phyloP scores from a whole-genome alignment of 139 green algal species.

The Closterium sp. region DNA sequence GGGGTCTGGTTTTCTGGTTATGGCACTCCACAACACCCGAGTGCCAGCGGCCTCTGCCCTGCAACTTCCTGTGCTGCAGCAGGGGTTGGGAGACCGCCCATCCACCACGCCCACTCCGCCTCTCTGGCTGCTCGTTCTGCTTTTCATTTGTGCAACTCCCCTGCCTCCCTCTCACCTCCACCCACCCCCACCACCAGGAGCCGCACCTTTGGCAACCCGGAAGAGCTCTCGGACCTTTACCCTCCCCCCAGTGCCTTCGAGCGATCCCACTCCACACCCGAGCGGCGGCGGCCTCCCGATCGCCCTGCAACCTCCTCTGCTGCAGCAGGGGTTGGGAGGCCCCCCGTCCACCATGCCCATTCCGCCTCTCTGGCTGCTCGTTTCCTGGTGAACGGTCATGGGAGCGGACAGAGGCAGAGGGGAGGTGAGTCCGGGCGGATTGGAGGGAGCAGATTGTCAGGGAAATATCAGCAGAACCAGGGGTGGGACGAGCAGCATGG shows the following conservation, averaged over 20 bases:
- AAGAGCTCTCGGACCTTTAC: neutral
- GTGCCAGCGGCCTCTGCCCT: too few species aligned
- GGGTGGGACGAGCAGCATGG: neutral
- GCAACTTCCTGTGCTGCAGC: neutral
- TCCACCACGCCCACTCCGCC: neutral
- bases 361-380: neutral
- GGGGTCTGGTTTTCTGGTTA: too few species aligned
- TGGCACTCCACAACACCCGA: neutral
- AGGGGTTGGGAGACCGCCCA: neutral
- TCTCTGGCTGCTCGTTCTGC: neutral
- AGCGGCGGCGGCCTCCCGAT: neutral
- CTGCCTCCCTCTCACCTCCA: neutral
- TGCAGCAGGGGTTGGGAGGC: neutral
- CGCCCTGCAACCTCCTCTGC: neutral
- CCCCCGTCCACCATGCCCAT: neutral
- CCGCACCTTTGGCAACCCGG: neutral
- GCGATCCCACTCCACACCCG: neutral
- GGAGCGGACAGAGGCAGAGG: neutral
- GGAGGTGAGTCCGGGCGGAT: neutral
- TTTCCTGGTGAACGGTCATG: neutral
- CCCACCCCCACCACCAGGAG: neutral
- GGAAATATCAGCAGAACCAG: neutral
- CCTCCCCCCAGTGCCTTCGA: neutral
- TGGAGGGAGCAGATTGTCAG: neutral
- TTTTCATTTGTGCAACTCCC: neutral